phyloP scores from a whole-genome alignment of 306 rosid genomes.

The Trifolium repens region DNA sequence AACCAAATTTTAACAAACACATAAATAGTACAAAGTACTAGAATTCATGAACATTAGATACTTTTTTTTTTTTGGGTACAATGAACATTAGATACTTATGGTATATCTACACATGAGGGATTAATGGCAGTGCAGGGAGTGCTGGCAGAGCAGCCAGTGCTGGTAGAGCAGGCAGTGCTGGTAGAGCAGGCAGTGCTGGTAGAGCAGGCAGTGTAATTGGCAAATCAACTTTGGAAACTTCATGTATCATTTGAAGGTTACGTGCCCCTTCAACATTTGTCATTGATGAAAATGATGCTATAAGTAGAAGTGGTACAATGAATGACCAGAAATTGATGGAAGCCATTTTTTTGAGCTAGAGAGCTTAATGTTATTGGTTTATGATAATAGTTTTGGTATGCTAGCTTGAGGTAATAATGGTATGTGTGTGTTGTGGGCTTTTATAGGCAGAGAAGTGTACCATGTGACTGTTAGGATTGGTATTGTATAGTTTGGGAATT shows the following conservation, averaged over 20 bases:
- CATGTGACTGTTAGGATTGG: neutral
- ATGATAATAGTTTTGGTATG: conserved; percentile 5
- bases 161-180: neutral
- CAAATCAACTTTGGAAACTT: conserved; percentile 35
- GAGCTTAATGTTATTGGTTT: neutral
- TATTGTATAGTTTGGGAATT: neutral
- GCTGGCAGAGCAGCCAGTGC: neutral
- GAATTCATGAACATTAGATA: too few relatives aligned
- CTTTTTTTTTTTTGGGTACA: too few relatives aligned
- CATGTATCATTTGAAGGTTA: conserved; percentile 25
- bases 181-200: neutral
- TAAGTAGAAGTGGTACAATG: conserved; percentile 41
- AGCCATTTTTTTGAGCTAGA: conserved; percentile 46
- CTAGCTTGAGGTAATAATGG: neutral
- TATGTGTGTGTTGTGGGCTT: conserved; percentile 10
- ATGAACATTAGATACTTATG: conserved; percentile 17
- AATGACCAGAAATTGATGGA: conserved; percentile 32
- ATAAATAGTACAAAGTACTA: too few relatives aligned
- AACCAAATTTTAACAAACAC: neutral
- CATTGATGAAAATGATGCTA: conserved; percentile 41
- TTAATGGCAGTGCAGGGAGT: neutral
- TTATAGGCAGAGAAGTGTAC: conserved; percentile 41
- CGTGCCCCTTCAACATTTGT: conserved; percentile 50
- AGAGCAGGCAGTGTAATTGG: neutral
- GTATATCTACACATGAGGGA: too few relatives aligned